phyloP scores from a whole-genome alignment of 1,284 basidiomycete species.

The Pterulicium gracile region DNA sequence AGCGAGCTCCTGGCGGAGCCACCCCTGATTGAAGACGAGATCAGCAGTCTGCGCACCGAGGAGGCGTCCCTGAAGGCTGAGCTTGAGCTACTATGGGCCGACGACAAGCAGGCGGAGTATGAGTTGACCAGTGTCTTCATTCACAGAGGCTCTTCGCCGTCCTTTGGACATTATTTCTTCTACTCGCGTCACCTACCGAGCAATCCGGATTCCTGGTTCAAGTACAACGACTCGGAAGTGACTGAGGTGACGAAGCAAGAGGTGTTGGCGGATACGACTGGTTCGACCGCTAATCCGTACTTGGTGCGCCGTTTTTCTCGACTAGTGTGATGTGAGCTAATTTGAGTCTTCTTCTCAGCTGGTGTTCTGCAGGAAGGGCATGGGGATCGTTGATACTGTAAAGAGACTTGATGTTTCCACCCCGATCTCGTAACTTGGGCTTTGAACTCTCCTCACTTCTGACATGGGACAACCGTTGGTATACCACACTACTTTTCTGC shows the following conservation, averaged over 20 bases:
- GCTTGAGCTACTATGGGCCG: constrained; percentile 72
- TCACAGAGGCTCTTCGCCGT: constrained; percentile 79
- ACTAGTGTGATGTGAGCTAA: no score
- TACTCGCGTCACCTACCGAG: constrained; percentile 75
- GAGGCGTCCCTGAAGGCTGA: constrained; percentile 53
- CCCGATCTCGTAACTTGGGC: no score
- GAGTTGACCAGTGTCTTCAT: constrained; percentile 94
- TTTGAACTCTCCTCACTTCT: no score
- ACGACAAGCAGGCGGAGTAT: constrained; percentile 63
- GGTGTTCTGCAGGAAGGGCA: constrained; percentile 70
- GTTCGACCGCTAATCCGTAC: constrained; percentile 75
- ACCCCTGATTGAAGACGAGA: constrained; percentile 43
- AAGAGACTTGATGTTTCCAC: constrained; percentile 38
- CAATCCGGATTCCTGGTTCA: constrained; percentile 80
- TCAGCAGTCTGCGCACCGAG: constrained; percentile 46
- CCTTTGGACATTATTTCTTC: constrained; percentile 85
- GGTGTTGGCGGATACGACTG: constrained; percentile 71
- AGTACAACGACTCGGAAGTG: constrained; percentile 39
- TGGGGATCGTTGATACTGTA: constrained; percentile 67
- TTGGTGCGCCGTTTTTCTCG: constrained; percentile 37
- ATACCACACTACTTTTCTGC: no score
- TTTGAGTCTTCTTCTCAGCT: constrained; percentile 34
- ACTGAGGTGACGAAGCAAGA: constrained; percentile 35
- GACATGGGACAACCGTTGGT: no score
- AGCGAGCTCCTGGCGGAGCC: constrained; percentile 42